These are phyloP conservation scores for Plasmodium adleri DNA, from an alignment of 169 alveolate genomes.

Conservation along the genomic window DNA sequence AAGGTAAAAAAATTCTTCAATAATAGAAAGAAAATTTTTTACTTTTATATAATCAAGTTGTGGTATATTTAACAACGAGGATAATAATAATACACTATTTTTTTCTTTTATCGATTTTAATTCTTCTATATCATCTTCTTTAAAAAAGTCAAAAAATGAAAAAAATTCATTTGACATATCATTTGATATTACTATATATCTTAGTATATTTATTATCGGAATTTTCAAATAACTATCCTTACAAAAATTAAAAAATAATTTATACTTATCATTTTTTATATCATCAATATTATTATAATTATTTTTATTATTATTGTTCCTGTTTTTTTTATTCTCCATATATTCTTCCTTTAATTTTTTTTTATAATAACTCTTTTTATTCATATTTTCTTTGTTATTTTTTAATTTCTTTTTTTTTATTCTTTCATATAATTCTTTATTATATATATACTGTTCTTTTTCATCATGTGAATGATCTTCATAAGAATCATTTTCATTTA, in stretches of 20 bases:
- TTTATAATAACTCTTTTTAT: not conserved
- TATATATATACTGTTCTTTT: not conserved
- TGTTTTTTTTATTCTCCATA: not conserved
- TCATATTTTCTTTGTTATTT: not conserved
- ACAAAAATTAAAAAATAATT: constrained; percentile 14
- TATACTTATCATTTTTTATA: constrained; percentile 13
- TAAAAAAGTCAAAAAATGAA: constrained; percentile 53
- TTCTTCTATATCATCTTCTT: constrained; percentile 21
- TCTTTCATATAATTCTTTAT: not conserved
- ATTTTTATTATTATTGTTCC: not conserved
- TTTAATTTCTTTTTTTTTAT: not conserved
- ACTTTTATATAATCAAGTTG: constrained; percentile 53
- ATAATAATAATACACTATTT: constrained; percentile 45
- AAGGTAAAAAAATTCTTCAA: constrained; percentile 59
- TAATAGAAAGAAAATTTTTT: constrained; percentile 36
- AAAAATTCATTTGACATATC: constrained; percentile 11
- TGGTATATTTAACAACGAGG: constrained; percentile 49
- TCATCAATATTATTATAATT: constrained; percentile 1
- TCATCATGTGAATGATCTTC: not conserved
- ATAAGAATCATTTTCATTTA: not conserved
- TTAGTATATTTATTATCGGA: constrained; percentile 52
- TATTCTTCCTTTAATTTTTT: not conserved
- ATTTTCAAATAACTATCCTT: constrained; percentile 63
- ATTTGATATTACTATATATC: constrained; percentile 42
- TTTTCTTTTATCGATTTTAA: constrained; percentile 29